Conservation (phyloP, 2,329 filamentous ascomycete genomes). For the Pseudogymnoascus pannorum region DNA sequence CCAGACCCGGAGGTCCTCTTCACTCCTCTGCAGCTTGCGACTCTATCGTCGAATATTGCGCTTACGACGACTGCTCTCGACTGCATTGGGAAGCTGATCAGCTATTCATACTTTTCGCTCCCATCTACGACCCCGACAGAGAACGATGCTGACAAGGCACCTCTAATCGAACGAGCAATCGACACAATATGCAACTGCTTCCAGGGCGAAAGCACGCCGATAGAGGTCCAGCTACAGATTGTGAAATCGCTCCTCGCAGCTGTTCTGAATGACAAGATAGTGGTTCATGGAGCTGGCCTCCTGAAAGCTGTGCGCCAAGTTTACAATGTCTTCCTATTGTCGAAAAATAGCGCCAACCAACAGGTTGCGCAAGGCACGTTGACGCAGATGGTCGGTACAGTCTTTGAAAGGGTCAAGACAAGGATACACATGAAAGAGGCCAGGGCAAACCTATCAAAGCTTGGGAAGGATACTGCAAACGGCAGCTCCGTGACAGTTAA, state of each 20-base stretch:
- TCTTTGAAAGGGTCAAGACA: constrained; percentile 89
- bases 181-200: constrained; percentile 99
- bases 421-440: constrained; percentile 82
- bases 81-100: constrained; percentile 97
- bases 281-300: constrained; percentile 91
- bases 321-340: constrained; percentile 97
- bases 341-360: constrained; percentile 88
- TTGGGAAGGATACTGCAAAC: constrained; percentile 24
- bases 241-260: constrained; percentile 94
- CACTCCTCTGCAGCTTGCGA: constrained; percentile 80
- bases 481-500: constrained; percentile 27
- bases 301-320: constrained; percentile 96
- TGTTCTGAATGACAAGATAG: constrained; percentile 96
- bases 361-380: constrained; percentile 94
- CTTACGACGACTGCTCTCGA: constrained; percentile 87
- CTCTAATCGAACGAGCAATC: constrained; percentile 92
- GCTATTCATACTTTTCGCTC: constrained; percentile 94
- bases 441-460: constrained; percentile 45
- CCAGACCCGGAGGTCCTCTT: constrained; percentile 92
- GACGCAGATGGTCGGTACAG: constrained; percentile 97
- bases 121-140: constrained; percentile 40
- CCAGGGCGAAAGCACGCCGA: constrained; percentile 86
- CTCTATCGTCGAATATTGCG: constrained; percentile 75
- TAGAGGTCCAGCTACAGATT: constrained; percentile 93
- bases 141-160: constrained; percentile 43